Percentiles rank a stretch among this genome's conserved stretches.
These are phyloP conservation scores for Candida sithepensis DNA, from an alignment of 805 yeast genomes.

Conservation along the genomic window DNA sequence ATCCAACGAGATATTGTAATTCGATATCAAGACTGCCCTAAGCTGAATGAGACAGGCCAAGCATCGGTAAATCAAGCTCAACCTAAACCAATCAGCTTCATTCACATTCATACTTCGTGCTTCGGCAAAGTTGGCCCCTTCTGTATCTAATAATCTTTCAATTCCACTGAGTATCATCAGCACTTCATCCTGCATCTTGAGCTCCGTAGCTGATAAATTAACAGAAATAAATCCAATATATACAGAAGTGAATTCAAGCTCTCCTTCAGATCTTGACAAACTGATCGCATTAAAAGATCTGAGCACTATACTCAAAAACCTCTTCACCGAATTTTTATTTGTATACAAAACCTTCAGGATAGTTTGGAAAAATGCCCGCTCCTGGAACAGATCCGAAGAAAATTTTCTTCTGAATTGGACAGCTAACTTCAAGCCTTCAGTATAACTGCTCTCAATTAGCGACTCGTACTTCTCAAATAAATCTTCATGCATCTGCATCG, in stretches of 20 bases:
- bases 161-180: conserved; percentile 40
- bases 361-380: conserved; percentile 33
- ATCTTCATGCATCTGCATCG: conserved; percentile 49
- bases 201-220: conserved; percentile 38
- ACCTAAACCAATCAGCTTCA: conserved; percentile 1
- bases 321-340: conserved; percentile 37
- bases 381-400: conserved; percentile 25
- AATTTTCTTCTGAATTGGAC: conserved; percentile 38
- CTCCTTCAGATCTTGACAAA: conserved; percentile 10
- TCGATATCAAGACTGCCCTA: conserved; percentile 9
- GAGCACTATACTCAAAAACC: conserved; percentile 35
- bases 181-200: conserved; percentile 49
- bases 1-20: conserved; percentile 20
- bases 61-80: conserved; percentile 15
- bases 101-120: conserved; percentile 9
- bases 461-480: conserved; percentile 68
- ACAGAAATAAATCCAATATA: conserved; percentile 33
- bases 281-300: conserved; percentile 29
- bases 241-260: conserved; percentile 17
- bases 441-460: conserved; percentile 60
- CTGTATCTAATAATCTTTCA: conserved; percentile 39
- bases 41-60: conserved; percentile 15
- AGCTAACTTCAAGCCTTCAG: conserved; percentile 59
- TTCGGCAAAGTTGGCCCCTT: conserved; percentile 37
- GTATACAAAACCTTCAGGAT: conserved; percentile 42